A percentile compares a stretch with the other conserved stretches of the same genome.
Evolutionary conservation across 2,329 filamentous ascomycete genomes (phyloP).

Genomic region (Pestalotiopsis fici): DNA sequence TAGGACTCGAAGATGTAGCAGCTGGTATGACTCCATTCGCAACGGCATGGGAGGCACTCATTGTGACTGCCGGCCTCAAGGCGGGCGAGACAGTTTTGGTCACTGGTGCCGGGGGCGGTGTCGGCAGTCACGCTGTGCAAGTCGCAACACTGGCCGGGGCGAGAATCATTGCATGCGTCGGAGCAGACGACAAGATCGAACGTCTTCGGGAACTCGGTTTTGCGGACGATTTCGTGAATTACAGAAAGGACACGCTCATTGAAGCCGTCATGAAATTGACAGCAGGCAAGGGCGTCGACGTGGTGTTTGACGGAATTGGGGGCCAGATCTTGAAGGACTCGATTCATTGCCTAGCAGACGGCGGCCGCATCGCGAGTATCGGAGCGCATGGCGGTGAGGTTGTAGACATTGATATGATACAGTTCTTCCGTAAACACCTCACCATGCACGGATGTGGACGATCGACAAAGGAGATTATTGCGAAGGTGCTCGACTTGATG

Average conservation of each 20-base stretch:
- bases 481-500: conserved; percentile 5
- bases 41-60: conserved; percentile 3
- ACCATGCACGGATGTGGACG: conserved; percentile 7
- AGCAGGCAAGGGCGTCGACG: background rate
- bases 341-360: background rate
- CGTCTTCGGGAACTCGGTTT: background rate
- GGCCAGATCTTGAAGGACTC: background rate
- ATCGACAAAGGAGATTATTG: conserved; percentile 3
- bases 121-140: conserved; percentile 5
- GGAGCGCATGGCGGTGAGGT: conserved; percentile 5
- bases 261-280: background rate
- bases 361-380: conserved; percentile 1
- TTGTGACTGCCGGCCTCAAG: background rate
- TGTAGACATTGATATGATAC: conserved; percentile 7
- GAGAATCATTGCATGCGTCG: background rate
- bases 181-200: background rate
- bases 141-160: conserved; percentile 5
- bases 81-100: background rate
- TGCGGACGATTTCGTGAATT: conserved; percentile 5
- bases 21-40: conserved; percentile 2
- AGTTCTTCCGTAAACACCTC: conserved; percentile 7
- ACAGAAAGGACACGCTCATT: background rate
- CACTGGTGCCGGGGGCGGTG: background rate
- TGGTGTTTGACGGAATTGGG: conserved; percentile 6
- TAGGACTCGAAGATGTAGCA: background rate